A percentile compares a stretch with the other conserved stretches of the same genome.
These are phyloP conservation scores for Metarhizium sp. DNA, from an alignment of 2,329 filamentous ascomycete genomes.

Conservation along the genomic window DNA sequence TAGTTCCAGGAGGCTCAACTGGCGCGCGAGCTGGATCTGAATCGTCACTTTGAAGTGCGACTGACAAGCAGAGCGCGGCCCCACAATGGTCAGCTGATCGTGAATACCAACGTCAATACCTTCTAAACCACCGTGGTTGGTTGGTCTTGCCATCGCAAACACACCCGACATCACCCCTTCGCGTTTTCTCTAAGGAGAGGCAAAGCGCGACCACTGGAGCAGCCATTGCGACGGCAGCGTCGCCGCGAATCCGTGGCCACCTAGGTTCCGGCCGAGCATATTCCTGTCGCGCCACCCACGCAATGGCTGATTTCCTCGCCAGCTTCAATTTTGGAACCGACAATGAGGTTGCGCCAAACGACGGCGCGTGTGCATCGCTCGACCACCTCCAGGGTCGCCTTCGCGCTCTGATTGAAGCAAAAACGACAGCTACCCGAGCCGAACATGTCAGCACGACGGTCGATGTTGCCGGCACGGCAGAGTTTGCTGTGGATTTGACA, in stretches of 20 bases:
- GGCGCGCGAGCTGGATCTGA: no score
- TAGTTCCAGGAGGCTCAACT: no score
- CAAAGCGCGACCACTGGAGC: neutral
- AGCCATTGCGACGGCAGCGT: neutral
- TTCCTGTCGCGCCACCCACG: neutral
- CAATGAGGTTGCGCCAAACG: conserved; percentile 13
- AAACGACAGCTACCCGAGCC: conserved; percentile 36
- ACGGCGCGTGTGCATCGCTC: conserved; percentile 21
- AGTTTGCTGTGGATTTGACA: conserved; percentile 30
- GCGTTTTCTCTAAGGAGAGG: no score
- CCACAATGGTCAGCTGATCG: no score
- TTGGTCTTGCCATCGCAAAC: no score
- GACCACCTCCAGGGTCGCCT: conserved; percentile 40
- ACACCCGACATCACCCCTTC: no score
- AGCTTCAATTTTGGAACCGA: conserved; percentile 22
- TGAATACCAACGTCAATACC: no score
- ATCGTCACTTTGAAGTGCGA: no score
- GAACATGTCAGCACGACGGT: conserved; percentile 38
- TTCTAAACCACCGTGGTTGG: no score
- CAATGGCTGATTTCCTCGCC: conserved; percentile 29
- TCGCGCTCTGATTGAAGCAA: conserved; percentile 28
- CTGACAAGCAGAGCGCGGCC: no score
- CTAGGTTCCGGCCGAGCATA: neutral
- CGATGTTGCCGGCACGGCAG: conserved; percentile 34
- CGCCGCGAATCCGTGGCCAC: no score